Percentiles rank a stretch among this genome's conserved stretches.
These are phyloP conservation scores for Termitomyces sp. DNA, from an alignment of 1,284 basidiomycete genomes.

Conservation along the genomic window DNA sequence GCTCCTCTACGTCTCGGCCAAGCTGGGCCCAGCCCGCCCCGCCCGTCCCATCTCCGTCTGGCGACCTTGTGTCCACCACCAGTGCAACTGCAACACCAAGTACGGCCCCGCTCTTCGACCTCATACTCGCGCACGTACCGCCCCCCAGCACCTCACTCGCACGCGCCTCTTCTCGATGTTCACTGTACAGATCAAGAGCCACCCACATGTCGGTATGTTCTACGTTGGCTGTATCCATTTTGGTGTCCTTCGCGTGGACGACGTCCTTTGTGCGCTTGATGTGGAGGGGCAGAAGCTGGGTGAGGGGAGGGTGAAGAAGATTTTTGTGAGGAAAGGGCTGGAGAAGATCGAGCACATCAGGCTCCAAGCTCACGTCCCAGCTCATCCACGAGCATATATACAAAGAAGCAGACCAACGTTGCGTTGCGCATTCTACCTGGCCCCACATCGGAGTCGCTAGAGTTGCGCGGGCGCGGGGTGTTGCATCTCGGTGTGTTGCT, in stretches of 20 bases:
- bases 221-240: constrained; percentile 42
- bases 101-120: constrained; percentile 40
- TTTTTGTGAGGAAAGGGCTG: constrained; percentile 33
- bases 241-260: constrained; percentile 33
- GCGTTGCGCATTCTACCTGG: constrained; percentile 42
- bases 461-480: constrained; percentile 43
- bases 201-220: constrained; percentile 40
- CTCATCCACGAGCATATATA: constrained; percentile 40
- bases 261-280: constrained; percentile 34
- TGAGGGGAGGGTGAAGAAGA: constrained; percentile 44
- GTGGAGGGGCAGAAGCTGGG: constrained; percentile 36
- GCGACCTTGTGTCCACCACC: constrained; percentile 1
- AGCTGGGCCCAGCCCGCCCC: constrained; percentile 35
- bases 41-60: constrained; percentile 12
- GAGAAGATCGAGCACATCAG: constrained; percentile 39
- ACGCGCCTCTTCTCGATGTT: constrained; percentile 42
- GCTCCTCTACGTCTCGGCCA: constrained; percentile 44
- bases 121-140: constrained; percentile 38
- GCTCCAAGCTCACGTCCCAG: constrained; percentile 42
- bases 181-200: constrained; percentile 40
- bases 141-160: constrained; percentile 33
- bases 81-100: background rate
- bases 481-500: constrained; percentile 43
- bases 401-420: constrained; percentile 44
- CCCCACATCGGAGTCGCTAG: constrained; percentile 41